These are phyloP conservation scores for Carallia pectinifolia DNA, from an alignment of 345 rosid genomes.

Conservation along the genomic window DNA sequence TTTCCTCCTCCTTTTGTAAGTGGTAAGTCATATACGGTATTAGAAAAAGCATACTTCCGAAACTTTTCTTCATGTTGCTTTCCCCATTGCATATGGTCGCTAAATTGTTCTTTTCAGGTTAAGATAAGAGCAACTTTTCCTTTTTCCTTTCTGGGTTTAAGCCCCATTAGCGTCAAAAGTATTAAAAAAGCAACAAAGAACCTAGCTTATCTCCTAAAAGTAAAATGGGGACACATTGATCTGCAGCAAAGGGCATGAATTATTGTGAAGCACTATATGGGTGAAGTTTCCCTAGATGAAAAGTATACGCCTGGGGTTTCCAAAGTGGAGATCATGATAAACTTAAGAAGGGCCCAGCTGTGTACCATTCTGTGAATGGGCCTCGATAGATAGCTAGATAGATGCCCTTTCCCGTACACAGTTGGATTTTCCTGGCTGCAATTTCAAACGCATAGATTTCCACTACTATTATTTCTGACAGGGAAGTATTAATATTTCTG, in stretches of 20 bases:
- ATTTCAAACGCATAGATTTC: conserved; percentile 7
- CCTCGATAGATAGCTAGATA: not conserved
- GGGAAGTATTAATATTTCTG: too few species aligned
- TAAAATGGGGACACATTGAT: conserved; percentile 8
- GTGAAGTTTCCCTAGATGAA: conserved; percentile 13
- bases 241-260: conserved; percentile 17
- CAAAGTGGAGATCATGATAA: conserved; percentile 23
- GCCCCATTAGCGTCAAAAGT: conserved; percentile 14
- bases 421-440: conserved; percentile 1
- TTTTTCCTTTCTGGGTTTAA: not conserved
- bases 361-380: not conserved
- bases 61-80: conserved; percentile 11
- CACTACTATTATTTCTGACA: not conserved
- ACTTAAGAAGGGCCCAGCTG: conserved; percentile 8
- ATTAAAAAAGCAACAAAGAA: conserved; percentile 1
- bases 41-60: conserved; percentile 24
- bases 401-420: not conserved
- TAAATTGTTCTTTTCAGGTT: conserved; percentile 14
- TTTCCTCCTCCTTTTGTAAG: conserved; percentile 15
- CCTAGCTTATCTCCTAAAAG: not conserved
- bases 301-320: conserved; percentile 19
- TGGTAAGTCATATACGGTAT: conserved; percentile 1
- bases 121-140: not conserved
- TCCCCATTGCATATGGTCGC: conserved; percentile 34
- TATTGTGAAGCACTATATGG: conserved; percentile 16